Percentiles rank a stretch among this genome's conserved stretches.
These are phyloP conservation scores for Pseudonitzschia multistriata DNA, from an alignment of 108 stramenopile species.

Conservation along the genomic window DNA sequence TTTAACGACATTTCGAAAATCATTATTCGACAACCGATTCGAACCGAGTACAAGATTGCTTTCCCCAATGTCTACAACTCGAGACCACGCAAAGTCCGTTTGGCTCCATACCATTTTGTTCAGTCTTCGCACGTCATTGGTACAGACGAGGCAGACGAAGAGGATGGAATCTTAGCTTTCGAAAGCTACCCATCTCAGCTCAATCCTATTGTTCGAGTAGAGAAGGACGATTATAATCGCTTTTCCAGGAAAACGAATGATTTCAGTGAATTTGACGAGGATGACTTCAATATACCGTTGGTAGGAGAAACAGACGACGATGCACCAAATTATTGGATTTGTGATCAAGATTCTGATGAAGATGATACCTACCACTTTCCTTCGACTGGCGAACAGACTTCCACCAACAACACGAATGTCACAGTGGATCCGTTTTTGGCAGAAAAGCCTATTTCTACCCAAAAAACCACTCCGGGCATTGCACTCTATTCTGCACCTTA, in stretches of 20 bases:
- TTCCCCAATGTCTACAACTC: constrained; percentile 98
- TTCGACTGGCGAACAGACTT: constrained; percentile 22
- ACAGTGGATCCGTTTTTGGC: constrained; percentile 63
- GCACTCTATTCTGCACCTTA: constrained; percentile 95
- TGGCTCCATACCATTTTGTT: constrained; percentile 91
- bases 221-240: constrained; percentile 40
- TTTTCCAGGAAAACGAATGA: constrained; percentile 19
- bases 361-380: constrained; percentile 22
- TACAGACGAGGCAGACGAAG: constrained; percentile 63
- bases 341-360: constrained; percentile 40
- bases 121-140: constrained; percentile 89
- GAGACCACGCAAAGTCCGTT: constrained; percentile 88
- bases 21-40: constrained; percentile 95
- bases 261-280: constrained; percentile 78
- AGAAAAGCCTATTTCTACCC: constrained; percentile 60
- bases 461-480: constrained; percentile 84
- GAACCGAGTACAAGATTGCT: constrained; percentile 97
- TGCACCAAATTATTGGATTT: constrained; percentile 65
- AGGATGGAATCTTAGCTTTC: constrained; percentile 60
- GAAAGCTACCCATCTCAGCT: constrained; percentile 68
- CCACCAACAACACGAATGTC: constrained; percentile 48
- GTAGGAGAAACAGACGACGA: constrained; percentile 82
- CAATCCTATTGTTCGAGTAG: constrained; percentile 93
- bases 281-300: constrained; percentile 61
- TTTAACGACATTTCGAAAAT: constrained; percentile 99